Conservation (phyloP, 2,329 filamentous ascomycete species). For the Macrophomina phaseolina region DNA sequence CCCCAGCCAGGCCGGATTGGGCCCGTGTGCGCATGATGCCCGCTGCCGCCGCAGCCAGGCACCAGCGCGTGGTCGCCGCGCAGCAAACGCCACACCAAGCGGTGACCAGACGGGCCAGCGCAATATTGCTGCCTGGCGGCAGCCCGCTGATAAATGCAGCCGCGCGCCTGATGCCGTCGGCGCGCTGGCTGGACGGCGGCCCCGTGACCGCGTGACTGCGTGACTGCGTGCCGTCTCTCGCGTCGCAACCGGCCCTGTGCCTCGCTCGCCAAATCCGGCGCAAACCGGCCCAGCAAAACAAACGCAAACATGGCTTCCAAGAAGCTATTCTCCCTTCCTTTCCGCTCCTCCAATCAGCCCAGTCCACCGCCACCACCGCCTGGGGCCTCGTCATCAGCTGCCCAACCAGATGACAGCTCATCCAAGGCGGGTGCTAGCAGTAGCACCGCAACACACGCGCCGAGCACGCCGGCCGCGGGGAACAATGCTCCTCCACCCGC, state of each 20-base stretch:
- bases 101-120: not conserved
- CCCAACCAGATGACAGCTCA: not conserved
- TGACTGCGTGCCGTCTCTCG: not conserved
- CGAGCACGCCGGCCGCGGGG: constrained; percentile 2
- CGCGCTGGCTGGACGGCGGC: not conserved
- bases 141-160: not conserved
- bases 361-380: not conserved
- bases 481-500: constrained; percentile 24
- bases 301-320: not conserved
- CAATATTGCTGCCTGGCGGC: constrained; percentile 14
- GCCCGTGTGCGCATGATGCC: not conserved
- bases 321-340: not conserved
- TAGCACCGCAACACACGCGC: not conserved
- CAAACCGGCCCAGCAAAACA: not conserved
- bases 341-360: not conserved
- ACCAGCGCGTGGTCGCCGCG: not conserved
- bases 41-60: not conserved
- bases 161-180: not conserved
- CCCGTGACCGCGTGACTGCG: constrained; percentile 5
- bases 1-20: not conserved
- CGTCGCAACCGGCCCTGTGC: not conserved
- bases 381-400: not conserved
- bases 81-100: not conserved
- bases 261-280: not conserved
- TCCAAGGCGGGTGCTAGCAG: constrained; percentile 2